Conservation (phyloP, 768 basidiomycete genomes). For the Suillus americanus region DNA sequence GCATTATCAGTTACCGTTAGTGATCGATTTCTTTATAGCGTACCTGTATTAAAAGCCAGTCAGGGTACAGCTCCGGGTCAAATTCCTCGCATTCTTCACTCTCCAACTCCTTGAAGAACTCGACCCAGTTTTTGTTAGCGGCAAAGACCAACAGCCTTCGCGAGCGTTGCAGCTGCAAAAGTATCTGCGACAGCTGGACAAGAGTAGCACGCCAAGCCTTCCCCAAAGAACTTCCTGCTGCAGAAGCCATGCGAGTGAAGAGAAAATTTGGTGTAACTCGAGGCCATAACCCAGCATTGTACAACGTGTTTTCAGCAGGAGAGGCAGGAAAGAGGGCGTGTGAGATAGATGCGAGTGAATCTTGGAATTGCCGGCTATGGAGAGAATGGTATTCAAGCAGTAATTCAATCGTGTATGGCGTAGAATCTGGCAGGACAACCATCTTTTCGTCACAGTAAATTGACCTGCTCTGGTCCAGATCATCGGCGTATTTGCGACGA, state of each 20-base stretch:
- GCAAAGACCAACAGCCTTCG: slow-evolving; percentile 28
- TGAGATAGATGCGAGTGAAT: not conserved
- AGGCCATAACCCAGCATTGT: slow-evolving; percentile 30
- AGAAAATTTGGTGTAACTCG: slow-evolving; percentile 27
- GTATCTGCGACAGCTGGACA: slow-evolving; percentile 22
- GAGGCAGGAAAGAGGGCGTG: not conserved
- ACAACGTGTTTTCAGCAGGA: not conserved
- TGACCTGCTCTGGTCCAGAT: slow-evolving; percentile 8
- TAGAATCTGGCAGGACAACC: not conserved
- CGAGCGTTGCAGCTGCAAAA: slow-evolving; percentile 33
- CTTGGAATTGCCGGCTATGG: not conserved
- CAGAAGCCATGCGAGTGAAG: slow-evolving; percentile 23
- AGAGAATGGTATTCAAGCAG: not conserved
- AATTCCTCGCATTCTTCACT: slow-evolving; percentile 5
- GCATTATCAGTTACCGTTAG: not conserved
- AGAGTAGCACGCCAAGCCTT: slow-evolving; percentile 26
- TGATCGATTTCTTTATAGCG: not conserved
- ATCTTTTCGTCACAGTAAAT: not conserved
- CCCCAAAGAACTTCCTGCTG: slow-evolving; percentile 6
- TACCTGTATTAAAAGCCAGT: slow-evolving; percentile 17
- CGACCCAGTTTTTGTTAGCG: slow-evolving; percentile 6
- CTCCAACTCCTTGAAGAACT: slow-evolving; percentile 11
- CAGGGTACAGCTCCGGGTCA: not conserved
- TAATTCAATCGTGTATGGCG: not conserved
- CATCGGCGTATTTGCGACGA: slow-evolving; percentile 12